Conservation (phyloP, 2,329 filamentous ascomycete genomes). For the Ophiocordyceps australis region DNA sequence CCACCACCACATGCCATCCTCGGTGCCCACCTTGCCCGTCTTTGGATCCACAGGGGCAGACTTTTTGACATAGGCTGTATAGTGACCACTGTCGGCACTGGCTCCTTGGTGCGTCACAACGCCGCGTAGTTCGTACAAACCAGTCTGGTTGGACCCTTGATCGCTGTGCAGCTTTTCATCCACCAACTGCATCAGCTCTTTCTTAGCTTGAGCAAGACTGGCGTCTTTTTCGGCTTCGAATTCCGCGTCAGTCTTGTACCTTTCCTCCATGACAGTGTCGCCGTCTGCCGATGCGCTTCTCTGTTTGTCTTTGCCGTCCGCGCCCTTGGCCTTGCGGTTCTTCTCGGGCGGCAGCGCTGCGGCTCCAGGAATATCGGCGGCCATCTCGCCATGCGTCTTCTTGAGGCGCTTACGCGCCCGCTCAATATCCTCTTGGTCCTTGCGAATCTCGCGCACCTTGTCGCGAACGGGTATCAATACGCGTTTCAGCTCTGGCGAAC, state of each 20-base stretch:
- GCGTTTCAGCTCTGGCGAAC: constrained; percentile 72
- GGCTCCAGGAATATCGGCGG: constrained; percentile 24
- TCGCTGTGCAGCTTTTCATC: constrained; percentile 58
- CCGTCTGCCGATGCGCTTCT: constrained; percentile 27
- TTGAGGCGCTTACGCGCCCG: constrained; percentile 85
- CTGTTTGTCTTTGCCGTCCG: constrained; percentile 18
- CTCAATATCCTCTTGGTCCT: constrained; percentile 88
- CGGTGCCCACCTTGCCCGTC: constrained; percentile 59
- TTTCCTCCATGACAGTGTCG: constrained; percentile 58
- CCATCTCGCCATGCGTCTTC: constrained; percentile 31
- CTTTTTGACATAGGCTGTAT: constrained; percentile 97
- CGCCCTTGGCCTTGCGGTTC: constrained; percentile 30
- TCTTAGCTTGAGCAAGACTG: constrained; percentile 63
- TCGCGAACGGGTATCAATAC: constrained; percentile 83
- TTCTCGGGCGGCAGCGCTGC: constrained; percentile 31
- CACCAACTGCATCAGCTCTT: constrained; percentile 67
- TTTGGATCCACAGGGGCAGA: constrained; percentile 50
- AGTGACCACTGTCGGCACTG: constrained; percentile 93
- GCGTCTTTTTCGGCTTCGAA: constrained; percentile 72
- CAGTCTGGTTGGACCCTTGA: constrained; percentile 77
- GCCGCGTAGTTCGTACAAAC: constrained; percentile 83
- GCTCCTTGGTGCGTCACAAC: constrained; percentile 94
- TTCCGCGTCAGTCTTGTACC: constrained; percentile 86
- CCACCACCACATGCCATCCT: constrained; percentile 99
- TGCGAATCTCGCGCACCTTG: constrained; percentile 85